Evolutionary conservation across 768 basidiomycete species (phyloP), one percentile per base, ranked within the genome.

Genomic region (Leccinum disarticulatum): DNA sequence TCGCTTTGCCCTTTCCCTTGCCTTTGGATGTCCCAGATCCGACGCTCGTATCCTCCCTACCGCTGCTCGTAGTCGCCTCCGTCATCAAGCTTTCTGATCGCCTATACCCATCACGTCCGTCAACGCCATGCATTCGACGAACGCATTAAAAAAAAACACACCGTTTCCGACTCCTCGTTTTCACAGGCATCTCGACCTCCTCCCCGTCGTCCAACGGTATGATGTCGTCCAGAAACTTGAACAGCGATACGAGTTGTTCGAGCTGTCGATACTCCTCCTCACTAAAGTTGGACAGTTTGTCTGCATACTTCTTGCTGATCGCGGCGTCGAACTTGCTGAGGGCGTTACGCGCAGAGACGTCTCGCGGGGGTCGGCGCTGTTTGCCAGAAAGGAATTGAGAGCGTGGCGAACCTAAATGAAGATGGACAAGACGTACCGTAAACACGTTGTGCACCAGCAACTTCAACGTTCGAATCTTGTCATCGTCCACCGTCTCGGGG

Each of bases 141-240:
- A 8, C 8, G 25, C 7, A 8, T 25, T 25, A 7, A 22, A 30
- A 50, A 50, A 28, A 2, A 28, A 80, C 81, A 74, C 68, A 76
- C 87, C 88, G 75, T 68, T 83, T 71, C 75, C 81, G 63, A 64
- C 74, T 80, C 57, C 72, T 76, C 35, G 74, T 76, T 63, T 69
- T 77, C 17, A 49, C 7, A 15, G 79, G 76, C 43, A 70, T 56
- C 22, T 78, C 77, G 6, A 75, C 61, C 17, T 78, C 74, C 43
- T 87, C 86, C 8, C 81, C 83, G 6, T 86, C 87, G n/a, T 85
- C 86, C 46, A 84, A 73, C 2, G 89, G 86, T 46, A 88, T 79
- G 47, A 92, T 82, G 10, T 85, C 83, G 62, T 92, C 90, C 70
- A 91, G 66, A 68, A 89, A 88, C 50, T 82, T 79, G 67, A 92